phyloP scores from a whole-genome alignment of 164 flowering plant genomes.

The Chimonanthus praecox region DNA sequence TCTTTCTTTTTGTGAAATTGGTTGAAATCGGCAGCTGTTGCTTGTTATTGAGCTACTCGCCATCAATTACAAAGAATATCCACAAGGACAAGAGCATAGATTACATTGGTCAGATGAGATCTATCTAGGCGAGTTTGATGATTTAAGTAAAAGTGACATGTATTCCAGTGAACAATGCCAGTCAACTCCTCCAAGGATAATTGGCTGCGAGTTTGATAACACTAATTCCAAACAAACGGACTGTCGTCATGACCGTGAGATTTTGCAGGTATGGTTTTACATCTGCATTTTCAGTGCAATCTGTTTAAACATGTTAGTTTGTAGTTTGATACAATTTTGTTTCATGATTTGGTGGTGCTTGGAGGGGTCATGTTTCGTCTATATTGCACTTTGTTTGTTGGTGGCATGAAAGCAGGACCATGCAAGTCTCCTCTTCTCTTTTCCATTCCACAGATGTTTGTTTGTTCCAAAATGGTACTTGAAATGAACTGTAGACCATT shows the following conservation, averaged over 20 bases:
- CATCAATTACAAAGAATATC: slow-evolving; percentile 28
- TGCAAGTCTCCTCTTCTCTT: neutral
- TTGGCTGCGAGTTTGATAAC: slow-evolving; percentile 18
- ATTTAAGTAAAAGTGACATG: slow-evolving; percentile 39
- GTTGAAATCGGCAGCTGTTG: slow-evolving; percentile 39
- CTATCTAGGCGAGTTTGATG: slow-evolving; percentile 65
- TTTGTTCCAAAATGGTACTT: neutral
- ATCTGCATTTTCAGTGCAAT: neutral
- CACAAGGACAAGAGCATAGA: slow-evolving; percentile 8
- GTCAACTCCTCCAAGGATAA: slow-evolving; percentile 38
- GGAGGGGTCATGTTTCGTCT: neutral
- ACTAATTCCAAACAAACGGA: slow-evolving; percentile 10
- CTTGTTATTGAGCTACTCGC: slow-evolving; percentile 54
- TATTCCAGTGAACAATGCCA: slow-evolving; percentile 31
- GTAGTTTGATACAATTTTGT: neutral
- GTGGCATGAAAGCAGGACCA: neutral
- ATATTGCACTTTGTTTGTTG: neutral
- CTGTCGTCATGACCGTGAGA: slow-evolving; percentile 32
- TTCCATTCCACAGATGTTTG: neutral
- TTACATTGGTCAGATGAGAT: slow-evolving; percentile 61
- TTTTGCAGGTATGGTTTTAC: slow-evolving; percentile 45
- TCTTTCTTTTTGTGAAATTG: neutral
- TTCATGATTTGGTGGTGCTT: neutral
- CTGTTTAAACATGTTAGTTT: neutral
- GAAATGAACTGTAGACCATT: neutral